These are phyloP conservation scores for Tuber borchii DNA, from an alignment of 495 filamentous ascomycete genomes.

Conservation along the genomic window DNA sequence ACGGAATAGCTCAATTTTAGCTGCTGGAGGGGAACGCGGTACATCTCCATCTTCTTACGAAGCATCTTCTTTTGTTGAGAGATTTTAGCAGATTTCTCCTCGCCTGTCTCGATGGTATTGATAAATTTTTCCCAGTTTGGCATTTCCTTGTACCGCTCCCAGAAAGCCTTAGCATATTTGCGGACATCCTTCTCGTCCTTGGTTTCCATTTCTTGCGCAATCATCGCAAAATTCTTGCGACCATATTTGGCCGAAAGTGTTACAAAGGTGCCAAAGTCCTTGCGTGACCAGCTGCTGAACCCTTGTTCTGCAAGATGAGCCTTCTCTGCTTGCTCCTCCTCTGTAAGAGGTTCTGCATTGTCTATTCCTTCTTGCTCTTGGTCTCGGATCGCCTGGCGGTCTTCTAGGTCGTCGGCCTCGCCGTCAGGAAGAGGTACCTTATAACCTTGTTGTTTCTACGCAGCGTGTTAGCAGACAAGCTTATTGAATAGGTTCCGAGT, in stretches of 20 bases:
- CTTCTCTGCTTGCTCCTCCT: conserved; percentile 83
- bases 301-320: conserved; percentile 69
- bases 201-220: conserved; percentile 84
- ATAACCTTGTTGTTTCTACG: conserved; percentile 81
- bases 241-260: conserved; percentile 91
- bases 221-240: conserved; percentile 70
- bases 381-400: conserved; percentile 79
- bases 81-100: conserved; percentile 79
- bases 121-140: conserved; percentile 80
- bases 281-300: conserved; percentile 88
- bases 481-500: not conserved
- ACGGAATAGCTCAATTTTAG: conserved; percentile 98
- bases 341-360: conserved; percentile 77
- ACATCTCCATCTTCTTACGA: conserved; percentile 87
- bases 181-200: conserved; percentile 79
- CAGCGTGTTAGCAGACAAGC: not conserved
- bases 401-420: conserved; percentile 71
- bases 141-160: conserved; percentile 84
- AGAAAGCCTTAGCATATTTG: conserved; percentile 88
- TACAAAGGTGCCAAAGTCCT: conserved; percentile 97
- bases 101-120: conserved; percentile 79
- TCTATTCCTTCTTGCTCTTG: conserved; percentile 89
- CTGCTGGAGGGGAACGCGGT: conserved; percentile 92
- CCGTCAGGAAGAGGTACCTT: conserved; percentile 81
- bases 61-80: conserved; percentile 92